phyloP scores from a whole-genome alignment of 148 eudicot genomes.

The Chenopodium album region DNA sequence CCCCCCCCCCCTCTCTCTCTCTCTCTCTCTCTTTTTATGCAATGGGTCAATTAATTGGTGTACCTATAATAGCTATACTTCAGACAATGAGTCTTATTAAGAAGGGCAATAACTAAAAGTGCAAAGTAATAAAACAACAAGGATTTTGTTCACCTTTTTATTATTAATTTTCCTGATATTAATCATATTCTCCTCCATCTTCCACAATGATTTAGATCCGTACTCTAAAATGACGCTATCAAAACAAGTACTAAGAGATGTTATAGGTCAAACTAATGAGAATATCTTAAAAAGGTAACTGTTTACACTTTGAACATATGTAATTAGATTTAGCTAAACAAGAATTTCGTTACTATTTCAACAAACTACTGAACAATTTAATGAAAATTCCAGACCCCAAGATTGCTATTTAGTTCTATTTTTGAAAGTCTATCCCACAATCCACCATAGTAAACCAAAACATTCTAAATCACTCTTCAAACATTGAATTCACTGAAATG shows the following conservation, averaged over 20 bases:
- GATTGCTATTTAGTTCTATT: not conserved
- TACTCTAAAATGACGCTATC: not conserved
- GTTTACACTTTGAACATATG: not conserved
- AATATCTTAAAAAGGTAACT: not conserved
- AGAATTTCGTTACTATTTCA: not conserved
- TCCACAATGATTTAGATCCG: not conserved
- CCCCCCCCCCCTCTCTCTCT: no score
- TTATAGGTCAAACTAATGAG: not conserved
- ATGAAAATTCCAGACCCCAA: not conserved
- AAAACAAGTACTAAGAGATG: not conserved
- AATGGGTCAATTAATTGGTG: no score
- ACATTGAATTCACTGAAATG: not conserved
- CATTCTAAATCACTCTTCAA: not conserved
- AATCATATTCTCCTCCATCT: no score
- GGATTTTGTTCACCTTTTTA: no score
- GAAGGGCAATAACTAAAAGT: no score
- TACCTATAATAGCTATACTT: no score
- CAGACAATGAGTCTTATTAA: no score
- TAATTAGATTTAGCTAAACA: not conserved
- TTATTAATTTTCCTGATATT: no score
- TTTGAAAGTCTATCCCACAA: not conserved
- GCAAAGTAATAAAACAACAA: no score
- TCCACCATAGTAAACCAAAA: not conserved
- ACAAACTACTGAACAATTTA: not conserved
- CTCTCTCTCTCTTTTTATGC: no score